phyloP scores from a whole-genome alignment of 148 eudicot genomes.

The Fagopyrum homotropicum region DNA sequence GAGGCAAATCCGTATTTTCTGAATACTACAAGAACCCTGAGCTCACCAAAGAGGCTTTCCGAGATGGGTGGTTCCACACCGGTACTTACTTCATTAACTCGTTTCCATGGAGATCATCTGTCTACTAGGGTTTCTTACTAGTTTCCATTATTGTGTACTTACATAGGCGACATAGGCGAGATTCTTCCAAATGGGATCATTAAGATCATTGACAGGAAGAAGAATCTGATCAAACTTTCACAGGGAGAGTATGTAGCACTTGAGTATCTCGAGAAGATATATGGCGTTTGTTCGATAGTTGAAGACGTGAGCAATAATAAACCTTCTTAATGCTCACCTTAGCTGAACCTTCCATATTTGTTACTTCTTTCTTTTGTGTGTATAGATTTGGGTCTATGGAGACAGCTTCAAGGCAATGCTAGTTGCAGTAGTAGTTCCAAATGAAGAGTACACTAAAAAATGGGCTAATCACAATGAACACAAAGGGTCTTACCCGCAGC shows the following conservation, averaged over 20 bases:
- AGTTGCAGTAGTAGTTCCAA: conserved; percentile 81
- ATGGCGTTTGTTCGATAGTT: conserved; percentile 58
- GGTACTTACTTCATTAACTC: conserved; percentile 26
- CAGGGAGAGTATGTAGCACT: conserved; percentile 96
- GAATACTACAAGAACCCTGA: conserved; percentile 94
- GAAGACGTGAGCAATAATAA: conserved; percentile 60
- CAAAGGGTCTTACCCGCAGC: conserved; percentile 35
- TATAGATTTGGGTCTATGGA: conserved; percentile 92
- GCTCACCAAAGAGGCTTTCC: conserved; percentile 50
- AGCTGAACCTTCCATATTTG: background rate
- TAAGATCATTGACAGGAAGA: conserved; percentile 85
- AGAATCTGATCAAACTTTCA: conserved; percentile 91
- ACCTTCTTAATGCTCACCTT: background rate
- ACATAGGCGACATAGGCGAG: conserved; percentile 90
- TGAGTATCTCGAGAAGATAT: conserved; percentile 85
- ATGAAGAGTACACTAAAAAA: conserved; percentile 53
- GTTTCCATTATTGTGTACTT: background rate
- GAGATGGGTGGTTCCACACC: conserved; percentile 97
- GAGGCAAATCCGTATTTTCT: conserved; percentile 59
- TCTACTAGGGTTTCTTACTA: background rate
- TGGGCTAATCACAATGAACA: conserved; percentile 63
- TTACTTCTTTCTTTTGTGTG: conserved; percentile 4
- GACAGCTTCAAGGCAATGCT: conserved; percentile 80
- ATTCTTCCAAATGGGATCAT: conserved; percentile 72
- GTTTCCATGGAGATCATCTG: background rate